Evolutionary conservation across 495 filamentous ascomycete species (phyloP).

Genomic region (Talaromyces proteolyticus): DNA sequence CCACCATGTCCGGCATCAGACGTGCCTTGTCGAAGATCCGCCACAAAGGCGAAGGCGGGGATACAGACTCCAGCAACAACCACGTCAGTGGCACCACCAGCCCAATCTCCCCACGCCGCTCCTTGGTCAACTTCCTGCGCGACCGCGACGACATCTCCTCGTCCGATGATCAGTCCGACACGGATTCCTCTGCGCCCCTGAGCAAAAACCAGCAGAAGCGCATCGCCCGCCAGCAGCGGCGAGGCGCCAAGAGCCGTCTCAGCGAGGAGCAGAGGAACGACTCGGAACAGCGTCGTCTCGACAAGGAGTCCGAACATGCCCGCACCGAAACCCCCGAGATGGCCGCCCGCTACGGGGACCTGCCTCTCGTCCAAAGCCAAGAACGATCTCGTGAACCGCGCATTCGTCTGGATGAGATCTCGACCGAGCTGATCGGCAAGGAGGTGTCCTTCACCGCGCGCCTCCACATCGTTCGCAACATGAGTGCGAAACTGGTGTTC

Average conservation of each 20-base stretch:
- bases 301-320: conserved; percentile 36
- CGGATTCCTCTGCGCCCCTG: conserved; percentile 30
- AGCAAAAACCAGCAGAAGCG: conserved; percentile 52
- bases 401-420: conserved; percentile 44
- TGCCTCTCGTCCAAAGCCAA: conserved; percentile 45
- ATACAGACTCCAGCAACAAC: conserved; percentile 18
- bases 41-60: conserved; percentile 8
- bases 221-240: conserved; percentile 36
- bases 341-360: conserved; percentile 54
- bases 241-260: conserved; percentile 37
- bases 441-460: conserved; percentile 71
- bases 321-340: conserved; percentile 45
- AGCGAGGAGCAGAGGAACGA: conserved; percentile 48
- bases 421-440: conserved; percentile 56
- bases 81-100: conserved; percentile 11
- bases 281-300: conserved; percentile 35
- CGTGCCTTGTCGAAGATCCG: conserved; percentile 39
- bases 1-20: conserved; percentile 36
- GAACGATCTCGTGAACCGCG: conserved; percentile 31
- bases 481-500: conserved; percentile 87
- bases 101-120: conserved; percentile 29
- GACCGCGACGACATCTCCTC: conserved; percentile 36
- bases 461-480: conserved; percentile 74
- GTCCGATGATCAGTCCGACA: conserved; percentile 43
- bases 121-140: conserved; percentile 33